Conservation (phyloP, 2,329 filamentous ascomycete species). For the Cyclaneusma minus region DNA sequence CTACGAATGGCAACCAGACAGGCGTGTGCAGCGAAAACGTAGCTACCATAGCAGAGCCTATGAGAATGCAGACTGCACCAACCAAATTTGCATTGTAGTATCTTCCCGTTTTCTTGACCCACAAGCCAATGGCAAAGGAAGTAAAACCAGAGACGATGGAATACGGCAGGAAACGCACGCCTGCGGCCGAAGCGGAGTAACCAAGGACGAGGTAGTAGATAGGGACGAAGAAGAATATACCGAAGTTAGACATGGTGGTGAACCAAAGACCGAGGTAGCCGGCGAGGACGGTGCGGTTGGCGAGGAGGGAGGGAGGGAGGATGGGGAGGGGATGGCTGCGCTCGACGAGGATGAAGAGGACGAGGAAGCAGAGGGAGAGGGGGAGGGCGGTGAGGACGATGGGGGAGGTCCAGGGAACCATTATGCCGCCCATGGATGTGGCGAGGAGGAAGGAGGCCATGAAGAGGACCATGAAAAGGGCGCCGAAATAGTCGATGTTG, state of each 20-base stretch:
- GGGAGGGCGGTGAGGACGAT: slow-evolving; percentile 40
- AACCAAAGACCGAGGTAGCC: slow-evolving; percentile 61
- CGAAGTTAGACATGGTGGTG: slow-evolving; percentile 38
- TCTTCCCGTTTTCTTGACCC: slow-evolving; percentile 52
- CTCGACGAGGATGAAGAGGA: slow-evolving; percentile 38
- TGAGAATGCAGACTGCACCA: slow-evolving; percentile 24
- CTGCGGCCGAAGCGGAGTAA: slow-evolving; percentile 43
- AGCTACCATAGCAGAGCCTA: slow-evolving; percentile 34
- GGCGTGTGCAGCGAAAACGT: slow-evolving; percentile 38
- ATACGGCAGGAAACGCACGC: slow-evolving; percentile 48
- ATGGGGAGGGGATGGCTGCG: slow-evolving; percentile 34
- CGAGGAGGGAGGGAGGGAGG: slow-evolving; percentile 44
- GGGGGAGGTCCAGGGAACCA: slow-evolving; percentile 41
- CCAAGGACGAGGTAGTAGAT: slow-evolving; percentile 60
- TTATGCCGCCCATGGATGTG: slow-evolving; percentile 48
- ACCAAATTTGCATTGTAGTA: slow-evolving; percentile 53
- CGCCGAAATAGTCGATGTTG: slow-evolving; percentile 56
- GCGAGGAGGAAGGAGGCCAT: slow-evolving; percentile 56
- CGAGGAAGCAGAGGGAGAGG: slow-evolving; percentile 36
- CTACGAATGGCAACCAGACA: slow-evolving; percentile 30
- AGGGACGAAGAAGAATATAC: slow-evolving; percentile 54
- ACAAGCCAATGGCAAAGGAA: slow-evolving; percentile 44
- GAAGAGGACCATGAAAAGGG: slow-evolving; percentile 44
- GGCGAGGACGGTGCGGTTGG: slow-evolving; percentile 47
- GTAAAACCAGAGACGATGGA: slow-evolving; percentile 45